Evolutionary conservation across 768 basidiomycete genomes (phyloP), one percentile per base, ranked within the genome.

Genomic region (Ramaria rubella): DNA sequence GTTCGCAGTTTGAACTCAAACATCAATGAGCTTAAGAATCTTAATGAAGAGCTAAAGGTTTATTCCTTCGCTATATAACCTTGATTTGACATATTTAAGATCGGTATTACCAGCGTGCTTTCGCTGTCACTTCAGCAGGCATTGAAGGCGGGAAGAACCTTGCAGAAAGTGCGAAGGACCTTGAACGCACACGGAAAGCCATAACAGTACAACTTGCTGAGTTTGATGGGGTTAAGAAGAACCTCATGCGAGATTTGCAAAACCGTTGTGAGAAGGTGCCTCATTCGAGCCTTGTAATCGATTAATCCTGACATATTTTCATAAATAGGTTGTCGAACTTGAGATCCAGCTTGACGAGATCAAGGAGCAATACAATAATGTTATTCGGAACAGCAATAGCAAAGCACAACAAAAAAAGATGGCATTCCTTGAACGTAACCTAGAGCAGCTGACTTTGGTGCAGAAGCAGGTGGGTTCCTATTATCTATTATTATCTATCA

Each of bases 351-450:
- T 99, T 31, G 96, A 98, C 66, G 96, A 99, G 69, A 93, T 96
- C 70, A 91, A 90, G 70, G 96, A 99, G 72, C 94, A 98, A 68
- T 99, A 99, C 73, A 95, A 94, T 75, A 95, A 94, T 68, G 92
- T 98, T 58, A 94, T 96, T 65, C 87, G 92, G 60, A 96, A 96
- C 69, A 94, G 93, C 75, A 98, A 98, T 72, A 94, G 88, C 71
- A 94, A 95, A 70, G 92, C 95, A 6, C 96, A 99, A 64, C 92
- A 95, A 74, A 94, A 95, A 82, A 97, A 98, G 81, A 94, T 98
- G 89, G 90, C 93, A 12, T 96, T 97, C 81, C 72, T 99, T 54
- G 94, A 97, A 68, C 87, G 95, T 52, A 99, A 98, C 67, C 75
- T 99, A 52, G 94, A 97, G 66, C 92, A 95, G 67, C 74, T 98